Base-by-base conservation (phyloP, 345 rosid species). In the Acer yangbiense region DNA sequence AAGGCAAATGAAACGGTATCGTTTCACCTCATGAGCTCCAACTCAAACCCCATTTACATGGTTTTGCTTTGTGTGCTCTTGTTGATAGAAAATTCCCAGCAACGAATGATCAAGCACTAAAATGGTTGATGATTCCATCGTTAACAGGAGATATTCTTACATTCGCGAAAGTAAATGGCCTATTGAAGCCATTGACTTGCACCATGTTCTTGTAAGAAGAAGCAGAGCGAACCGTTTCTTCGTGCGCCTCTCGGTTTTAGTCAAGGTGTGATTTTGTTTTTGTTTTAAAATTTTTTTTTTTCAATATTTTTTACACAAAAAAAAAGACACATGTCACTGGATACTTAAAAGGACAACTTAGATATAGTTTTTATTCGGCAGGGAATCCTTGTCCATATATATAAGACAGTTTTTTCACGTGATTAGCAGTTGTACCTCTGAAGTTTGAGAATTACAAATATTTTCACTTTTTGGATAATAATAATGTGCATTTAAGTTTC, bases 121-220 rank as follows among this genome's bases (percentile, higher is more conserved):
- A 66, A 88, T 93, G 93, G 84, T 44, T 44, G 87, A 71, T 50
- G 79, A 75, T 65, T 78, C 86, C 25, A 63, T 88, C 52, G 80
- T 64, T n/a, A 68, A 83, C 71, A 77, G 81, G 68, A 88, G 85
- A 75, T 89, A 84, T 71, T 77, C 57, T 48, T 92, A 92, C 80
- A 6, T 75, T 1, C 87, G 75, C 25, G 93, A 90, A 48, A 44
- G 74, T 25, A 82, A 89, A 72, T 66, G 82, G 86, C 83, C 82
- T 57, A 21, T 77, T 74, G 86, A 83, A 79, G 89, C 86, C 23
- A 76, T 87, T 55, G 97, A 92, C 64, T 71, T 74, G 68, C 95
- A 93, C 83, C 91, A 86, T 79, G 83, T 94, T 71, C 43, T 83
- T 55, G 86, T 90, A 54, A 82, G 83, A 48, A 87, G 83, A 72